A percentile compares a stretch with the other conserved stretches of the same genome.
Conservation (phyloP, 192 early-diverging fungal species). For the Podochytrium sp. region DNA sequence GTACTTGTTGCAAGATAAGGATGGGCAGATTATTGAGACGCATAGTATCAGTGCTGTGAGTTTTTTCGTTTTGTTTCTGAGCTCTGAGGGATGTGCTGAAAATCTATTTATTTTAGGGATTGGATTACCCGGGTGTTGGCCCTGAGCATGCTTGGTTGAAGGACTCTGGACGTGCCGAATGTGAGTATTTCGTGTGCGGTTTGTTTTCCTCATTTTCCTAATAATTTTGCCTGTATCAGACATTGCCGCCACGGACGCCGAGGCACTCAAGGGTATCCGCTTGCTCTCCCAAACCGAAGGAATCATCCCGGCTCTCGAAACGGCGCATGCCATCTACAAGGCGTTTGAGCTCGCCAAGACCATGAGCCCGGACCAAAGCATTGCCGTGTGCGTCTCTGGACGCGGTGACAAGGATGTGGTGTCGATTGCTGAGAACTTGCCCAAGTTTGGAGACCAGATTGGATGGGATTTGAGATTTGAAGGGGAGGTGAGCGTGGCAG, state of each 20-base stretch:
- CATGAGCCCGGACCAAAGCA: constrained; percentile 73
- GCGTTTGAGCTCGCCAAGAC: constrained; percentile 78
- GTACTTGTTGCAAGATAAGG: constrained; percentile 89
- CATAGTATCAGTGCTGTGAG: constrained; percentile 86
- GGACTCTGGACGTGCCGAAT: constrained; percentile 83
- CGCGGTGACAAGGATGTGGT: constrained; percentile 98
- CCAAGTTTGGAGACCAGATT: constrained; percentile 88
- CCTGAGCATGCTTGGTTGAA: constrained; percentile 95
- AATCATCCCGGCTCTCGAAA: constrained; percentile 96
- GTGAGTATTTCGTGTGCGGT: background rate
- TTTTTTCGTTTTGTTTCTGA: background rate
- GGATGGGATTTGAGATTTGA: constrained; percentile 71
- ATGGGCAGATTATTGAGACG: constrained; percentile 97
- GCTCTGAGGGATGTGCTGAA: background rate
- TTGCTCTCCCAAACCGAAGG: constrained; percentile 60
- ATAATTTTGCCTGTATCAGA: constrained; percentile 13
- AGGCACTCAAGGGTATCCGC: constrained; percentile 83
- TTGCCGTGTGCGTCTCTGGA: constrained; percentile 90
- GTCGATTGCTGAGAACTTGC: constrained; percentile 88
- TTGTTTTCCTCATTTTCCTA: background rate
- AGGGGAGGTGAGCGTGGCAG: constrained; percentile 5
- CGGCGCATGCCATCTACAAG: constrained; percentile 88
- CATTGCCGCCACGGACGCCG: constrained; percentile 74
- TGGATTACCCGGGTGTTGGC: constrained; percentile 98
- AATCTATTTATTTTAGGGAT: constrained; percentile 63